Percentiles rank a stretch among this genome's conserved stretches.
These are phyloP conservation scores for Diaporthe capsici DNA, from an alignment of 2,329 filamentous ascomycete species.

Conservation along the genomic window DNA sequence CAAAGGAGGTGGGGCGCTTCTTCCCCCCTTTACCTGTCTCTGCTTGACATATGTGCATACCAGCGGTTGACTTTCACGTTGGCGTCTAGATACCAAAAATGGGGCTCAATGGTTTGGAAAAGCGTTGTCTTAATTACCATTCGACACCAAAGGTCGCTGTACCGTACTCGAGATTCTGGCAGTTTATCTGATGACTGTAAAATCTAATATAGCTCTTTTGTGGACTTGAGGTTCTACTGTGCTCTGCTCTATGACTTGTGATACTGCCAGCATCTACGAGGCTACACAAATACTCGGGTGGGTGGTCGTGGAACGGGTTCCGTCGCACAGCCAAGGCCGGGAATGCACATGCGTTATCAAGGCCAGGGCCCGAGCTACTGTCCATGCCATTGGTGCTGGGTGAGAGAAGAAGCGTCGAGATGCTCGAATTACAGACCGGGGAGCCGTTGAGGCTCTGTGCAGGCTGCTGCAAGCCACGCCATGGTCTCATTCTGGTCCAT, in stretches of 20 bases:
- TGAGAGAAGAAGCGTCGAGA: not conserved
- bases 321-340: slow-evolving; percentile 20
- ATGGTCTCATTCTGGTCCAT: slow-evolving; percentile 1
- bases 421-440: not conserved
- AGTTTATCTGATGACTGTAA: not conserved
- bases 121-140: not conserved
- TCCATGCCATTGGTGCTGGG: not conserved
- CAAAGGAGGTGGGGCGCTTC: not conserved
- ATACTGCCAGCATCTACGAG: not conserved
- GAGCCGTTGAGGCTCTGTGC: slow-evolving; percentile 15
- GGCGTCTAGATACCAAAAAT: slow-evolving; percentile 32
- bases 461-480: slow-evolving; percentile 27
- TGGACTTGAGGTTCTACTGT: not conserved
- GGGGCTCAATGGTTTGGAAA: slow-evolving; percentile 9
- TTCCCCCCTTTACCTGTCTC: not conserved
- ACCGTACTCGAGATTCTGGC: not conserved
- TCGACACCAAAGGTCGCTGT: not conserved
- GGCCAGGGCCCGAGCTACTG: not conserved
- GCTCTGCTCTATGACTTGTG: not conserved
- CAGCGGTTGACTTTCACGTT: slow-evolving; percentile 2
- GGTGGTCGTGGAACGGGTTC: not conserved
- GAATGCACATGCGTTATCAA: slow-evolving; percentile 1
- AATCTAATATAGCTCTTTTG: not conserved
- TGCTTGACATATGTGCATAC: slow-evolving; percentile 12
- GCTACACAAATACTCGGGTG: not conserved